Evolutionary conservation across 2,329 filamentous ascomycete genomes (phyloP), one percentile per base, ranked within the genome.

Genomic region (Pyricularia sp.): DNA sequence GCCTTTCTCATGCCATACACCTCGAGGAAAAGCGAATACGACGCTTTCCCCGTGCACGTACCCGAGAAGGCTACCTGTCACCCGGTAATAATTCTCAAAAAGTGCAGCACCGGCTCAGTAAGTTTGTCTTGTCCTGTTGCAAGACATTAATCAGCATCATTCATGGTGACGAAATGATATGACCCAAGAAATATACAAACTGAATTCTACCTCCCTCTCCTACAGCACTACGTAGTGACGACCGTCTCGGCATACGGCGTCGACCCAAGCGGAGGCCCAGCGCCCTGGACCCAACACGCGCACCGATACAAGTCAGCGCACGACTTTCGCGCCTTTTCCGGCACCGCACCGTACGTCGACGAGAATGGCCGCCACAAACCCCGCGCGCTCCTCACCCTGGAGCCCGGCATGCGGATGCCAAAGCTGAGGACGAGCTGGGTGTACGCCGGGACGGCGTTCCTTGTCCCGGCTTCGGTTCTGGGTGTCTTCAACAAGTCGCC

Each of bases 241-340:
- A 76, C 77, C 0, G 72, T 79, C 30, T 78, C 77, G 25, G 77
- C 78, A 3, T 80, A 78, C 70, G 42, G 66, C 11, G 76, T 75
- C 1, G 69, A 71, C 6, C 33, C 68, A 1, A 11, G 70, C 2
- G 75, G 75, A 36, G 33, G 70, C 55, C 70, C 72, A 0, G 69
- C 77, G 0, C 78, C 78, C 3, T 80, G 78, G 78, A 42, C 72
- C 11, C 76, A 79, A 63, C 0, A 0, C 0, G 31, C 0, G 23
- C 78, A 79, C 71, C 7, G 1, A 4, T 5, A 10, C 0, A 78
- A 79, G 61, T 20, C 26, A 1, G 50, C 26, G 1, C n/a, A 70
- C 31, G 70, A 71, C 59, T 80, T 79, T 68, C 75, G 76, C 0
- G 74, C 77, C 17, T 78, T 79, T 61, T 23, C 42, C 2, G 78